Conservation (phyloP, 352 stramenopile genomes). For the Phytophthora citrophthora region DNA sequence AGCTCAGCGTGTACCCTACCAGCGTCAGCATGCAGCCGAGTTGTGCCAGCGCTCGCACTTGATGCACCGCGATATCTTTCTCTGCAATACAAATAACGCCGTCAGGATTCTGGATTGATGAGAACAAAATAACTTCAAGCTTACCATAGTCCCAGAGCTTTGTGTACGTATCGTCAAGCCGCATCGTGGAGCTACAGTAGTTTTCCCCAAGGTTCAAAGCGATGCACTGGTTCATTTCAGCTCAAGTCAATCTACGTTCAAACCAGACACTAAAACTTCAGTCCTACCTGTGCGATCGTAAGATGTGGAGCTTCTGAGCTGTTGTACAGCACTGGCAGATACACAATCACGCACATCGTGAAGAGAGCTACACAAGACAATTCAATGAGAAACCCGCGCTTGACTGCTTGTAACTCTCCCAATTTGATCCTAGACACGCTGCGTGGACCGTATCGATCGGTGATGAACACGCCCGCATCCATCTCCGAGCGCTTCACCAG, state of each 20-base stretch:
- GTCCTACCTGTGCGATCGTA: conserved; percentile 42
- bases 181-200: conserved; percentile 61
- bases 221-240: conserved; percentile 43
- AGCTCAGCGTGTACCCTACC: conserved; percentile 63
- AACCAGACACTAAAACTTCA: not conserved
- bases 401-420: conserved; percentile 47
- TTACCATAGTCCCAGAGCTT: conserved; percentile 68
- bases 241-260: conserved; percentile 1
- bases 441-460: conserved; percentile 50
- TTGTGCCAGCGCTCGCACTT: conserved; percentile 65
- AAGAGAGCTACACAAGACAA: conserved; percentile 54
- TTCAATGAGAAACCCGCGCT: conserved; percentile 59
- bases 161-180: conserved; percentile 50
- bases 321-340: conserved; percentile 59
- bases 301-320: conserved; percentile 41
- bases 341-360: conserved; percentile 57
- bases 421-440: conserved; percentile 55
- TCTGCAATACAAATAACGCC: conserved; percentile 19
- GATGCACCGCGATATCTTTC: conserved; percentile 52
- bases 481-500: conserved; percentile 61
- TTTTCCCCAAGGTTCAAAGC: conserved; percentile 44
- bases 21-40: conserved; percentile 61
- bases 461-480: conserved; percentile 65
- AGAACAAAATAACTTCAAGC: not conserved
- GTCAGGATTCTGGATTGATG: not conserved